Base-by-base conservation (phyloP, 257 asterid species). In the Echium plantagineum region DNA sequence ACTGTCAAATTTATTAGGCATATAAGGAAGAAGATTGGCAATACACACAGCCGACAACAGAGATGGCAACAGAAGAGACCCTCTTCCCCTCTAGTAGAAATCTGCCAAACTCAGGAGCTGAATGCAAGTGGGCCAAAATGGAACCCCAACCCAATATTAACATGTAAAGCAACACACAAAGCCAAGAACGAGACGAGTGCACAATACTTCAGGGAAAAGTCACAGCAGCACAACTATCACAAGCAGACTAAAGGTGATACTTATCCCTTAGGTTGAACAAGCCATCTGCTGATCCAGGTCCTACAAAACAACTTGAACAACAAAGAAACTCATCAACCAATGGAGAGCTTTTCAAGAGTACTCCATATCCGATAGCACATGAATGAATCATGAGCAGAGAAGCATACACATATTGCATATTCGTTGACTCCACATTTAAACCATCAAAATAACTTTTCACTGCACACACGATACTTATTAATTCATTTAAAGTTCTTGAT, bases 1-100 rank as follows among this genome's bases (percentile, higher is more conserved):
- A 74, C 97, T 86, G 65, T 86, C 89, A 64, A 78, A 70, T 69
- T 88, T 86, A 63, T 74, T 89, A 73, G 95, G 84, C 97, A 89
- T 93, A 73, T 71, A 82, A 69, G 55, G 75, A 63, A 63, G 57
- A 66, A 61, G 55, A 66, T 62, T 61, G 26, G 21, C 1, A 35
- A 38, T 72, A 74, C 78, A 67, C 86, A 71, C 83, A 78, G 69
- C 75, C 75, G 72, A 82, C 77, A 52, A 72, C 81, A 69, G 73
- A 80, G 93, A 82, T 69, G 86, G 81, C 78, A 63, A 65, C 52
- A 60, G 73, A 65, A 80, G 81, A 81, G 83, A 80, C 72, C 71
- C 74, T 67, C 55, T 70, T 67, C 76, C 76, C 60, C 74, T 64
- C 90, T 68, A 83, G 83, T 75, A 59, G 68, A 55, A 32, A 71